phyloP scores from a whole-genome alignment of 2,329 filamentous ascomycete species.

The Knoxdaviesia capensis region DNA sequence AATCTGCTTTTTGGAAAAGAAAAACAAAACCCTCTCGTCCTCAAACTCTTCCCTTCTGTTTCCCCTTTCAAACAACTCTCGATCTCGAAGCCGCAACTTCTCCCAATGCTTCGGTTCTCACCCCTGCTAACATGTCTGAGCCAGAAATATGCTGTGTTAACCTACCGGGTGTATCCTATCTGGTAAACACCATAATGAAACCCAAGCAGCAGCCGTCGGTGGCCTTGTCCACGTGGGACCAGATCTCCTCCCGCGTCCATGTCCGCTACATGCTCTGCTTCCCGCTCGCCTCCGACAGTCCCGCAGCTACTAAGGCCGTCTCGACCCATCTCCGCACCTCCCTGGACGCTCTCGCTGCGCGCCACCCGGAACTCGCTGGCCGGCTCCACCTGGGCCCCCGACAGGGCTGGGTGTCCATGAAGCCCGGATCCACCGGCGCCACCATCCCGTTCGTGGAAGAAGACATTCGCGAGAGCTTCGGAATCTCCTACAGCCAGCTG shows the following conservation, averaged over 20 bases:
- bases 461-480: slow-evolving; percentile 7
- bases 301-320: not conserved
- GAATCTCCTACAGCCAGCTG: slow-evolving; percentile 10
- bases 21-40: not conserved
- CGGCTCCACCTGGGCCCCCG: slow-evolving; percentile 7
- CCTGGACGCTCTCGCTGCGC: slow-evolving; percentile 3
- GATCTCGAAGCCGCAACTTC: not conserved
- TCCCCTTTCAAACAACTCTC: not conserved
- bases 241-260: slow-evolving; percentile 5
- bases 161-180: too few species aligned
- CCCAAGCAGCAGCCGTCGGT: not conserved
- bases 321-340: not conserved
- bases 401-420: slow-evolving; percentile 7
- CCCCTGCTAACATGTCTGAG: not conserved
- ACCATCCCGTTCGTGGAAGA: slow-evolving; percentile 8
- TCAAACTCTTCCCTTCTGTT: not conserved
- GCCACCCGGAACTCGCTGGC: slow-evolving; percentile 11
- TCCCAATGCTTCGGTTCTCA: not conserved
- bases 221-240: slow-evolving; percentile 6
- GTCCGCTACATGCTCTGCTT: slow-evolving; percentile 9
- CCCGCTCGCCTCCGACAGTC: slow-evolving; percentile 4
- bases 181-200: not conserved
- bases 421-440: slow-evolving; percentile 3
- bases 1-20: not conserved
- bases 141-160: slow-evolving; percentile 1